Evolutionary conservation across 2,329 filamentous ascomycete species (phyloP).

Genomic region (Penicillium expansum): DNA sequence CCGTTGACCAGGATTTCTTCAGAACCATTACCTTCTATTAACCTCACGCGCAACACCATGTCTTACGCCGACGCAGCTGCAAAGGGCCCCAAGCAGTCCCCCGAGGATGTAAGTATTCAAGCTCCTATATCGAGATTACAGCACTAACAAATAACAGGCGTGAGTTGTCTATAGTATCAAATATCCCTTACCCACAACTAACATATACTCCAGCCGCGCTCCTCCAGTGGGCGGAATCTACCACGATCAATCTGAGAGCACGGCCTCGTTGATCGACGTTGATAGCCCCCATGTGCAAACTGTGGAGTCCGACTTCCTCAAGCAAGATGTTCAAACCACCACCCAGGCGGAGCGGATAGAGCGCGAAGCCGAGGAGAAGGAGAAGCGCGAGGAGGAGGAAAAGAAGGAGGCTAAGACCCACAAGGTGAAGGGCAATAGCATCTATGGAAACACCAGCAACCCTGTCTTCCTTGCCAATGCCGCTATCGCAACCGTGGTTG

Average conservation of each 20-base stretch:
- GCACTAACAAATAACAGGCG: slow-evolving; percentile 32
- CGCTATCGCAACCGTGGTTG: slow-evolving; percentile 40
- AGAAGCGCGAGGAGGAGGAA: slow-evolving; percentile 22
- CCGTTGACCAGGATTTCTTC: neutral
- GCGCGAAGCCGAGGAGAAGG: slow-evolving; percentile 36
- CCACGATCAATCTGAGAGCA: slow-evolving; percentile 40
- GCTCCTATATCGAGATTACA: neutral
- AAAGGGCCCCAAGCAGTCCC: slow-evolving; percentile 47
- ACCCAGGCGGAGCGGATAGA: slow-evolving; percentile 48
- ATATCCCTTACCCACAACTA: slow-evolving; percentile 1
- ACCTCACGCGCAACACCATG: slow-evolving; percentile 33
- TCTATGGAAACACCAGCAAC: slow-evolving; percentile 45
- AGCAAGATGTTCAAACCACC: slow-evolving; percentile 45
- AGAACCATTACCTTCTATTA: neutral
- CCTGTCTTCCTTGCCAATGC: slow-evolving; percentile 50
- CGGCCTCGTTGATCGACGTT: slow-evolving; percentile 47
- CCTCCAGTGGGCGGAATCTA: slow-evolving; percentile 40
- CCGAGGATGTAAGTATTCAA: slow-evolving; percentile 45
- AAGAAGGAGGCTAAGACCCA: slow-evolving; percentile 30
- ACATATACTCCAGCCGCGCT: slow-evolving; percentile 38
- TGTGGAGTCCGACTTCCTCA: slow-evolving; percentile 43
- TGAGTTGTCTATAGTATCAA: slow-evolving; percentile 27
- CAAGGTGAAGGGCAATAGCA: slow-evolving; percentile 35
- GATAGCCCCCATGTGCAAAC: slow-evolving; percentile 47
- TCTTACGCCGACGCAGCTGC: slow-evolving; percentile 51